Percentiles rank a stretch among this genome's conserved stretches.
Conservation (phyloP, 441 rosid species). For the Corymbia citriodora region DNA sequence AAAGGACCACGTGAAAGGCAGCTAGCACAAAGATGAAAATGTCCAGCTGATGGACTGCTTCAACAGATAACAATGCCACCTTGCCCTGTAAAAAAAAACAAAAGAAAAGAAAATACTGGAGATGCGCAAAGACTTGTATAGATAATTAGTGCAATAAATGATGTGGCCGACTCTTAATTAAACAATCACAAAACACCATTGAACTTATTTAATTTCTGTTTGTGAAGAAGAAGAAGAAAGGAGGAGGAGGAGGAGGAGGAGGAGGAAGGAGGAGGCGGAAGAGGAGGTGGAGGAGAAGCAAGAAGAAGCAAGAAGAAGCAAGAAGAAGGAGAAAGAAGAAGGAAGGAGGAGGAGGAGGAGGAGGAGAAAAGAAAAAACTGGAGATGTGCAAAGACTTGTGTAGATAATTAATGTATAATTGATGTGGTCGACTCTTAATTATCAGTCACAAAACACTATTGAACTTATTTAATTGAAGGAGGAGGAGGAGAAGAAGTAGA, state of each 20-base stretch:
- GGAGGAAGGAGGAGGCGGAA: too few relatives aligned
- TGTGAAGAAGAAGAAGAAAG: too few relatives aligned
- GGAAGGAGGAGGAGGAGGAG: too few relatives aligned
- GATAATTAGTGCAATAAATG: not conserved
- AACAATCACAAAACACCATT: not conserved
- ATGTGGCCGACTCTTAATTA: not conserved
- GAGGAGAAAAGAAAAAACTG: not conserved
- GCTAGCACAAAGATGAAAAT: not conserved
- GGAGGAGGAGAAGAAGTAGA: too few relatives aligned
- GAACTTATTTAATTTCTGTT: not conserved
- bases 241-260: too few relatives aligned
- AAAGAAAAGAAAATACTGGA: not conserved
- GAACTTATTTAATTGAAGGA: not conserved
- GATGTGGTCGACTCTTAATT: not conserved
- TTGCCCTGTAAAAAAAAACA: not conserved
- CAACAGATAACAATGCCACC: not conserved
- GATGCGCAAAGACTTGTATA: not conserved
- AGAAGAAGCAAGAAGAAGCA: too few relatives aligned
- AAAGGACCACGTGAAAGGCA: not conserved
- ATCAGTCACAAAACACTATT: not conserved
- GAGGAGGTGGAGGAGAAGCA: too few relatives aligned
- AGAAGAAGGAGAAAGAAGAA: too few relatives aligned
- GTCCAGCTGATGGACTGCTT: not conserved
- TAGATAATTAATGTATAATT: not conserved
- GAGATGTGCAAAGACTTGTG: not conserved